Percentiles rank a stretch among this genome's conserved stretches.
These are phyloP conservation scores for Penicillium italicum DNA, from an alignment of 2,329 filamentous ascomycete genomes.

Conservation along the genomic window DNA sequence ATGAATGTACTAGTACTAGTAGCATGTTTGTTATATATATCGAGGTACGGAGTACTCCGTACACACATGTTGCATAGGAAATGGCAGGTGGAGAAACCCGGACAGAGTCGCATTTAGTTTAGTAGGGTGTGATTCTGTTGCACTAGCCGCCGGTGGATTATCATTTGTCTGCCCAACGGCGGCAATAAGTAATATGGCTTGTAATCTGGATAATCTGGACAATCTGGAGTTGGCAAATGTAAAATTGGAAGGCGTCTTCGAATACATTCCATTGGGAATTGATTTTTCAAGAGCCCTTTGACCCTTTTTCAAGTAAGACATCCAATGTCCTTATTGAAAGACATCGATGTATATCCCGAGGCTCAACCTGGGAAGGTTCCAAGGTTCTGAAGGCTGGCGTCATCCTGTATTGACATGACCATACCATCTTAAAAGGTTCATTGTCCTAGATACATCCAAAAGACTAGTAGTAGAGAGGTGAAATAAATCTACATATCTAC, in stretches of 20 bases:
- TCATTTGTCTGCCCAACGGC: slow-evolving; percentile 11
- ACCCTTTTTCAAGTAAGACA: neutral
- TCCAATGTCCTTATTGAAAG: neutral
- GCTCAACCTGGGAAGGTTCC: neutral
- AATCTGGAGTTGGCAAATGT: neutral
- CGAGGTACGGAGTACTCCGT: no score
- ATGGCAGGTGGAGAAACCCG: neutral
- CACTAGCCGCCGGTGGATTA: neutral
- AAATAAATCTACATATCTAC: no score
- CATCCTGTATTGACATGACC: neutral
- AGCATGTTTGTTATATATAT: no score
- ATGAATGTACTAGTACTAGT: no score
- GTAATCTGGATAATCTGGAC: neutral
- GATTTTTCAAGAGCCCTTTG: neutral
- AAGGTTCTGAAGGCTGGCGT: neutral
- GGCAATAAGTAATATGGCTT: neutral
- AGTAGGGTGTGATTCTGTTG: slow-evolving; percentile 1
- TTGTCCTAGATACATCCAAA: neutral
- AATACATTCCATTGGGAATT: neutral
- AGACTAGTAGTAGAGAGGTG: neutral
- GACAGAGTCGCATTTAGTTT: slow-evolving; percentile 4
- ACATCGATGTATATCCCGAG: neutral
- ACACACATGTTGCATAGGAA: no score
- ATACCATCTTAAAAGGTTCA: neutral
- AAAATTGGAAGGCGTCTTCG: neutral